Evolutionary conservation across 2,329 filamentous ascomycete species (phyloP).

Genomic region (Ceratocystis eucalypticola): DNA sequence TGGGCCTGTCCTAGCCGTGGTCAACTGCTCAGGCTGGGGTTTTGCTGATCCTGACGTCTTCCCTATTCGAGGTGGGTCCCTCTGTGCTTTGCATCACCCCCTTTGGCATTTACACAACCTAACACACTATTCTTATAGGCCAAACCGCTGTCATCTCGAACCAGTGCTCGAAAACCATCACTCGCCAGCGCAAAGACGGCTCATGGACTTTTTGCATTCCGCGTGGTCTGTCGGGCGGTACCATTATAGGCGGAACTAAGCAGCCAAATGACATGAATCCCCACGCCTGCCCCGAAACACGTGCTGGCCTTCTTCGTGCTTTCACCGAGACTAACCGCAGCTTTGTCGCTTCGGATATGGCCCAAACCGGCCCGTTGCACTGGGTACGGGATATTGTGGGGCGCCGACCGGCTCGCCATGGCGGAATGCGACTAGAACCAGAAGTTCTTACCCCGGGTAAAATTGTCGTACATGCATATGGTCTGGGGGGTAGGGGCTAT

Average conservation of each 20-base stretch:
- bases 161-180: slow-evolving; percentile 33
- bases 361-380: slow-evolving; percentile 22
- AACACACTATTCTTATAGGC: slow-evolving; percentile 23
- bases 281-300: slow-evolving; percentile 34
- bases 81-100: no score
- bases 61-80: slow-evolving; percentile 30
- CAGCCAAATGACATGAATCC: slow-evolving; percentile 43
- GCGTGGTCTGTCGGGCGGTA: slow-evolving; percentile 47
- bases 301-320: slow-evolving; percentile 33
- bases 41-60: slow-evolving; percentile 32
- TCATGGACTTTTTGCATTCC: slow-evolving; percentile 51
- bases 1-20: slow-evolving; percentile 25
- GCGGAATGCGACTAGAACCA: slow-evolving; percentile 40
- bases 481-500: slow-evolving; percentile 46
- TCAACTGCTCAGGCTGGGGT: slow-evolving; percentile 36
- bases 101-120: background rate
- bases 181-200: slow-evolving; percentile 48
- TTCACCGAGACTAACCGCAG: slow-evolving; percentile 28
- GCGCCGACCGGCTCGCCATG: slow-evolving; percentile 32
- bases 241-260: slow-evolving; percentile 53
- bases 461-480: slow-evolving; percentile 41
- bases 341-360: slow-evolving; percentile 23
- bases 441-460: slow-evolving; percentile 28
- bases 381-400: slow-evolving; percentile 35
- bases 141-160: slow-evolving; percentile 36